Evolutionary conservation across 139 green algal genomes (phyloP), one percentile per base, ranked within the genome.

Genomic region (Chlorella sp.): DNA sequence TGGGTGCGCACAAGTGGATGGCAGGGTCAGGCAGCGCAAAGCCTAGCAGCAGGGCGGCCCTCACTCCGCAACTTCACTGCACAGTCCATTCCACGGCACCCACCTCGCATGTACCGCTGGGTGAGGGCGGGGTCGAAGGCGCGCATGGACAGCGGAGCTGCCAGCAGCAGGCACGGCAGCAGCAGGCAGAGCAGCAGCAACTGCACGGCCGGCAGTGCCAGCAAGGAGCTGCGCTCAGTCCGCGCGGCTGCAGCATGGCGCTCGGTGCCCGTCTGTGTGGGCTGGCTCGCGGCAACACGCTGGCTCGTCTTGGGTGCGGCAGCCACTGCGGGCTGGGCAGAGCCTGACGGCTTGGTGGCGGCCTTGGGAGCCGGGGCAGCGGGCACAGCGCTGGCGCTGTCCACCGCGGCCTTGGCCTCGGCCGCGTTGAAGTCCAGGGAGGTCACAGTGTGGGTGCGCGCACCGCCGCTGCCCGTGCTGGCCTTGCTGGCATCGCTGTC

Each of bases 161-260:
- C 69, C 69, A 75, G 69, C 69, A 75, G 51, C 51, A 60, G 23
- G 34, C 34, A n/a, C 69, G 36, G 20, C 69, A n/a, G n/a, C 69
- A 75, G 69, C 69, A 75, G 69, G 69, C 69, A 75, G 20, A 75
- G 69, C 34, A 55, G 36, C 69, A 75, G 23, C 36, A 75, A 15
- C 51, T 60, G 51, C 51, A 60, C 15, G 51, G 51, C 13, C 13
- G 51, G 51, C 38, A 55, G 69, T 21, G 25, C 36, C 36, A 75
- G 69, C 69, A 75, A 36, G 18, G 36, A 36, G 63, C 63, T 69
- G 63, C 63, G 51, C 51, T 60, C 25, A 28, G 28, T 16, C 16
- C 26, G 63, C 11, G 1, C 30, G 1, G 4, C 30, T 11, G 63
- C 38, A 13, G 28, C 28, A 4, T 18, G 63, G 25, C 63, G 63